Evolutionary conservation across 208 protist genomes (phyloP).

Genomic region (Acanthamoeba culbertsoni): DNA sequence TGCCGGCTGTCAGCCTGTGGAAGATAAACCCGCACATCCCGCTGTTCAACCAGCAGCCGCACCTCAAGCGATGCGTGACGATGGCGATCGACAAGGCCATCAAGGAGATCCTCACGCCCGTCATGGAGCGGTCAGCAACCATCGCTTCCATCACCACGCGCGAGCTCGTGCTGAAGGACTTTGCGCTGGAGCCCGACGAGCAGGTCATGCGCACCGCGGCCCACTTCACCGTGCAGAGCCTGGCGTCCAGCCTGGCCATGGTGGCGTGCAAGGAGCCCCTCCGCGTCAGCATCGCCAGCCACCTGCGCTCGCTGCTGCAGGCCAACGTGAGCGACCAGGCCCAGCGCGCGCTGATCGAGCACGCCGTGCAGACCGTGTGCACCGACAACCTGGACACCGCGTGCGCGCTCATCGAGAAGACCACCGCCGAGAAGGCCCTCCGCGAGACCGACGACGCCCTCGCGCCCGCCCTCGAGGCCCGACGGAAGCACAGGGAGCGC

Average conservation of each 20-base stretch:
- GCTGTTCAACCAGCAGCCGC: slow-evolving; percentile 55
- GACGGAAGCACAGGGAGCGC: slow-evolving; percentile 46
- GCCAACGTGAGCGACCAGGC: slow-evolving; percentile 56
- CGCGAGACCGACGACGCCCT: slow-evolving; percentile 89
- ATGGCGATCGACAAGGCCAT: slow-evolving; percentile 63
- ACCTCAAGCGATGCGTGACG: slow-evolving; percentile 41
- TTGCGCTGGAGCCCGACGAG: slow-evolving; percentile 93
- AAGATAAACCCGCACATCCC: slow-evolving; percentile 55
- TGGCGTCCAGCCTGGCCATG: slow-evolving; percentile 88
- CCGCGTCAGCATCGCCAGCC: slow-evolving; percentile 80
- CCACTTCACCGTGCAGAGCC: slow-evolving; percentile 90
- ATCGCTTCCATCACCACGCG: slow-evolving; percentile 92
- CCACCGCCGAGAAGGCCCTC: slow-evolving; percentile 92
- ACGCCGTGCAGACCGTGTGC: slow-evolving; percentile 74
- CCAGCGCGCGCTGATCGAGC: slow-evolving; percentile 65
- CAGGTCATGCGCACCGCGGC: slow-evolving; percentile 82
- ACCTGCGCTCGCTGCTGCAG: slow-evolving; percentile 76
- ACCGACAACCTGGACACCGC: slow-evolving; percentile 88
- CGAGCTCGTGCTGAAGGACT: slow-evolving; percentile 95
- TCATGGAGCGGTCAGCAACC: slow-evolving; percentile 92
- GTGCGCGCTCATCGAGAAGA: slow-evolving; percentile 85
- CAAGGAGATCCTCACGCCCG: slow-evolving; percentile 81
- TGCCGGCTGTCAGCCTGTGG: not conserved
- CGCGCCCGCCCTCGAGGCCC: slow-evolving; percentile 69
- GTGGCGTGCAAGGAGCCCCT: slow-evolving; percentile 92